These are phyloP conservation scores for Rhizophora mangle DNA, from an alignment of 345 rosid genomes.

Conservation along the genomic window DNA sequence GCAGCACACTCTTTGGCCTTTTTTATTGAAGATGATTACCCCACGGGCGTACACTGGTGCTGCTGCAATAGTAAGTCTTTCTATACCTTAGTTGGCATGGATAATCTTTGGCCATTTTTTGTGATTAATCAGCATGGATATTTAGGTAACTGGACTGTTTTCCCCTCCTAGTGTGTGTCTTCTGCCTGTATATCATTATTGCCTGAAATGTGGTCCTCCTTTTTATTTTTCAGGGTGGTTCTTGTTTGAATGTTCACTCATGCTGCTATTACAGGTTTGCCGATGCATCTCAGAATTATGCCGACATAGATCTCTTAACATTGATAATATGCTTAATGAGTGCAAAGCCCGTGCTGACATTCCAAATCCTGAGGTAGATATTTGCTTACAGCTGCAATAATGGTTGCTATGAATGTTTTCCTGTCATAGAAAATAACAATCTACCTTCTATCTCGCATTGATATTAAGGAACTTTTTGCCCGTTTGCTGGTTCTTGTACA, in stretches of 20 bases:
- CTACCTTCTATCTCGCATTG: slow-evolving; percentile 13
- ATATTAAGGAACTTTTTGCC: slow-evolving; percentile 81
- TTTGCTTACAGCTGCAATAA: slow-evolving; percentile 15
- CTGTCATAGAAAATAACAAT: slow-evolving; percentile 15
- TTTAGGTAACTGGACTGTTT: background rate
- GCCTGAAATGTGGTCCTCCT: background rate
- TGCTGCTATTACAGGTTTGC: slow-evolving; percentile 65
- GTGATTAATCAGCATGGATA: background rate
- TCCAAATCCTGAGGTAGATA: slow-evolving; percentile 78
- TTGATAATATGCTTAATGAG: slow-evolving; percentile 61
- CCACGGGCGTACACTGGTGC: slow-evolving; percentile 74
- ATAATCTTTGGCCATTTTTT: background rate
- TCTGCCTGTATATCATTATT: background rate
- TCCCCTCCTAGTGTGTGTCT: slow-evolving; percentile 1
- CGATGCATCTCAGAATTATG: slow-evolving; percentile 92
- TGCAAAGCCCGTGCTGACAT: slow-evolving; percentile 78
- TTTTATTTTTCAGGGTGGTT: slow-evolving; percentile 1
- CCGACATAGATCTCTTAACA: slow-evolving; percentile 56
- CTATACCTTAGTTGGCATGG: background rate
- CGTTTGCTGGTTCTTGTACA: slow-evolving; percentile 94
- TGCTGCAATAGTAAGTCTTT: slow-evolving; percentile 64
- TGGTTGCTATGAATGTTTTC: slow-evolving; percentile 11
- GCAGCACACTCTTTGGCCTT: slow-evolving; percentile 98
- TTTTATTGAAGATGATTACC: slow-evolving; percentile 77
- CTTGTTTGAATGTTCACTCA: slow-evolving; percentile 11